Evolutionary conservation across 345 rosid species (phyloP).

Genomic region (Combretum micranthum): DNA sequence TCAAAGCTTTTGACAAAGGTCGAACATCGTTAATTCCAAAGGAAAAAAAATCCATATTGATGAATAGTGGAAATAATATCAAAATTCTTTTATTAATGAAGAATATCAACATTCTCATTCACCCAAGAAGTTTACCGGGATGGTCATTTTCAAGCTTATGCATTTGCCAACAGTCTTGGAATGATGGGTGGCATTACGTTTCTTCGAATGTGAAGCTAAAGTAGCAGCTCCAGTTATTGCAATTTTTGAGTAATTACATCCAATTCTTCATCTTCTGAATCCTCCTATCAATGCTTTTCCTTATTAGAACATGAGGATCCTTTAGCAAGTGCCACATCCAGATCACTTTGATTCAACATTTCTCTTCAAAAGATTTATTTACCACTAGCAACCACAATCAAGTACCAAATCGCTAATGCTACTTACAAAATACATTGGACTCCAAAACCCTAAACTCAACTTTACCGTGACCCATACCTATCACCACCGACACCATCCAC

Average conservation of each 20-base stretch:
- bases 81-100: background rate
- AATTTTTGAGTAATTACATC: slow-evolving; percentile 61
- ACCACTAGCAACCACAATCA: too few relatives aligned
- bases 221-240: slow-evolving; percentile 55
- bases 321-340: slow-evolving; percentile 7
- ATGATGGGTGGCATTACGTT: slow-evolving; percentile 14
- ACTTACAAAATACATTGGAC: too few relatives aligned
- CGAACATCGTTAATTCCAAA: too few relatives aligned
- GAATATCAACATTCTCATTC: slow-evolving; percentile 1
- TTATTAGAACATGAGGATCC: slow-evolving; percentile 26
- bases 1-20: too few relatives aligned
- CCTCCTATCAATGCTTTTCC: slow-evolving; percentile 48
- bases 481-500: too few relatives aligned
- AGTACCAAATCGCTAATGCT: too few relatives aligned
- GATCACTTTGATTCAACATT: slow-evolving; percentile 9
- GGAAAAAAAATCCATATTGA: too few relatives aligned
- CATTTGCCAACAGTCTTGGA: slow-evolving; percentile 23
- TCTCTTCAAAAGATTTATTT: slow-evolving; percentile 4
- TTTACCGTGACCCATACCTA: too few relatives aligned
- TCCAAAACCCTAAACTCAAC: too few relatives aligned
- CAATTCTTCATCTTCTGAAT: slow-evolving; percentile 41
- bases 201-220: slow-evolving; percentile 41
- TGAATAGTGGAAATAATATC: background rate
- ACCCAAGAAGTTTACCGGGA: slow-evolving; percentile 25
- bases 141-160: slow-evolving; percentile 20